Conservation (phyloP, 2,329 filamentous ascomycete species). For the Polytolypa hystricis region DNA sequence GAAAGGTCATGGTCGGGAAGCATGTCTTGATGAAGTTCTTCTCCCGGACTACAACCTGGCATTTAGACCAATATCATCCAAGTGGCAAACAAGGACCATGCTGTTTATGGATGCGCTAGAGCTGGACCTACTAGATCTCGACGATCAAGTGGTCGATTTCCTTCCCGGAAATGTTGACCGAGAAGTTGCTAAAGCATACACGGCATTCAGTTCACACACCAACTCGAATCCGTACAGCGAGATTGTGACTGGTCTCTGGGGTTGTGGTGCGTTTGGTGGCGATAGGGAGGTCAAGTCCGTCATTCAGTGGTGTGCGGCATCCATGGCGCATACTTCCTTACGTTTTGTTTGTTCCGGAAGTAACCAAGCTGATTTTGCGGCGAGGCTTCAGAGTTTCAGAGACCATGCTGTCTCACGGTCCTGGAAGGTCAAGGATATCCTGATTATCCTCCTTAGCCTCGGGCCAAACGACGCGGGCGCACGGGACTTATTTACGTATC, state of each 20-base stretch:
- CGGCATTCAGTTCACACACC: conserved; percentile 3
- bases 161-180: conserved; percentile 8
- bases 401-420: not conserved
- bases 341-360: conserved; percentile 6
- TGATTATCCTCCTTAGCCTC: conserved; percentile 1
- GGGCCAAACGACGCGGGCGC: not conserved
- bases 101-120: conserved; percentile 10
- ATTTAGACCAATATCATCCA: not conserved
- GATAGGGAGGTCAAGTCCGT: conserved; percentile 7
- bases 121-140: conserved; percentile 5
- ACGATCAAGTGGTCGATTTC: conserved; percentile 5
- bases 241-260: conserved; percentile 11
- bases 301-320: conserved; percentile 11
- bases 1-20: conserved; percentile 8
- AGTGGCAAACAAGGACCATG: conserved; percentile 8
- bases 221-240: conserved; percentile 1
- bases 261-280: conserved; percentile 10
- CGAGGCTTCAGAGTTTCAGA: not conserved
- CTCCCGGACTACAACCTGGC: not conserved
- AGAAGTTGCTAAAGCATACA: conserved; percentile 8
- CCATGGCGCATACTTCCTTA: conserved; percentile 7
- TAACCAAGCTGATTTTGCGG: conserved; percentile 5
- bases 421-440: conserved; percentile 6
- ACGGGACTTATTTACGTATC: not conserved
- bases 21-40: conserved; percentile 1